These are phyloP conservation scores for Aureobasidium vineae DNA, from an alignment of 2,329 filamentous ascomycete genomes.

Conservation along the genomic window DNA sequence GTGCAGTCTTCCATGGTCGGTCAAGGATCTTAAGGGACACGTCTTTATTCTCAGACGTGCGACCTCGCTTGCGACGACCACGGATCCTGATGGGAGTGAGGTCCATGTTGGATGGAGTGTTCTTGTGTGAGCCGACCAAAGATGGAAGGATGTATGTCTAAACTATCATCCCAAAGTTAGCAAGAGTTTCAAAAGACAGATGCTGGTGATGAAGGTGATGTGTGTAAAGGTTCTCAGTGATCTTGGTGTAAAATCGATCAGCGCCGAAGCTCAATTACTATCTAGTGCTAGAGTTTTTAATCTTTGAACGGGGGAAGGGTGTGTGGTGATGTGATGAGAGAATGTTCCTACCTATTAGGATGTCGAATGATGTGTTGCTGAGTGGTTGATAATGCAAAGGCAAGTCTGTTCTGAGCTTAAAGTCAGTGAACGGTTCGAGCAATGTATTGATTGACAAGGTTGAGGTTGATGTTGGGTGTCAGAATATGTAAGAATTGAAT, in stretches of 20 bases:
- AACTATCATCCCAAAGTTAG: constrained; percentile 13
- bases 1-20: constrained; percentile 24
- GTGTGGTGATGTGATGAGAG: constrained; percentile 10
- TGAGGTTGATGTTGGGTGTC: constrained; percentile 48
- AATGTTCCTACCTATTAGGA: constrained; percentile 8
- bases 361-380: background rate
- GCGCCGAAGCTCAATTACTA: constrained; percentile 41
- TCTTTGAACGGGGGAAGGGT: constrained; percentile 52
- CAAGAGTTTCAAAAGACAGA: background rate
- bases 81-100: constrained; percentile 38
- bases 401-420: constrained; percentile 16
- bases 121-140: background rate
- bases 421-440: constrained; percentile 18
- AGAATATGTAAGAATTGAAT: constrained; percentile 99
- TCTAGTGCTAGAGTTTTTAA: constrained; percentile 64
- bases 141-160: background rate
- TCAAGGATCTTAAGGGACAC: background rate
- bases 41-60: background rate
- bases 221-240: constrained; percentile 37
- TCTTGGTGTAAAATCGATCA: constrained; percentile 43
- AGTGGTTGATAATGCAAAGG: background rate
- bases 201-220: constrained; percentile 5
- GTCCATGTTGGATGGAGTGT: constrained; percentile 28
- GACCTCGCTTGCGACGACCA: constrained; percentile 32
- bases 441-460: background rate